Percentiles rank a stretch among this genome's conserved stretches.
These are phyloP conservation scores for Bruguiera sexangula DNA, from an alignment of 345 rosid genomes.

Conservation along the genomic window DNA sequence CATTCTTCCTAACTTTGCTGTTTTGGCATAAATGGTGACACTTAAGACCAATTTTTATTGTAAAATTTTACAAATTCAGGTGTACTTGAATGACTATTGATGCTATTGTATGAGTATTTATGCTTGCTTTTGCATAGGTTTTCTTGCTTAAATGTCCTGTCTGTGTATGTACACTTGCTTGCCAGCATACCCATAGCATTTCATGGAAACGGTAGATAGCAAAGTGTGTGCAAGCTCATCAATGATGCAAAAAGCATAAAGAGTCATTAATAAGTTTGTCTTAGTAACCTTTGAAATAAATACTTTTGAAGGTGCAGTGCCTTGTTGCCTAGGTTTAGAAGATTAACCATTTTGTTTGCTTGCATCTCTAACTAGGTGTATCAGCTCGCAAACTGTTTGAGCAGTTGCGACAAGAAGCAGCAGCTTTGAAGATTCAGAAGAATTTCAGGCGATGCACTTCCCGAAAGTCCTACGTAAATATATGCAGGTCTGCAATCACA, in stretches of 20 bases:
- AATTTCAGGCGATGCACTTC: conserved; percentile 65
- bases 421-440: conserved; percentile 86
- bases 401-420: conserved; percentile 78
- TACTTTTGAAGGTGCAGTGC: not conserved
- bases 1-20: not conserved
- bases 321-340: not conserved
- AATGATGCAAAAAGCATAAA: not conserved
- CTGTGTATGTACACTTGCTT: not conserved
- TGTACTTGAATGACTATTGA: too few species aligned
- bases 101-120: not conserved
- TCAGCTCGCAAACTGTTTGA: conserved; percentile 82
- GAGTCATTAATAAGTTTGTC: not conserved
- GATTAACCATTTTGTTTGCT: conserved; percentile 16
- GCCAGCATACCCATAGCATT: not conserved
- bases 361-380: conserved; percentile 48
- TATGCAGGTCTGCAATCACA: conserved; percentile 55
- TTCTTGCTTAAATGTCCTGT: not conserved
- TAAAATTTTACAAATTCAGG: not conserved
- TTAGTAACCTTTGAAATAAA: not conserved
- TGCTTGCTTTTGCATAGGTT: not conserved
- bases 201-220: not conserved
- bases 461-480: conserved; percentile 54
- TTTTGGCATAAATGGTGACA: not conserved
- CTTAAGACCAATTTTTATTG: not conserved
- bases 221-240: not conserved